phyloP scores from a whole-genome alignment of 495 filamentous ascomycete species.

The Daldinia bambusicola region DNA sequence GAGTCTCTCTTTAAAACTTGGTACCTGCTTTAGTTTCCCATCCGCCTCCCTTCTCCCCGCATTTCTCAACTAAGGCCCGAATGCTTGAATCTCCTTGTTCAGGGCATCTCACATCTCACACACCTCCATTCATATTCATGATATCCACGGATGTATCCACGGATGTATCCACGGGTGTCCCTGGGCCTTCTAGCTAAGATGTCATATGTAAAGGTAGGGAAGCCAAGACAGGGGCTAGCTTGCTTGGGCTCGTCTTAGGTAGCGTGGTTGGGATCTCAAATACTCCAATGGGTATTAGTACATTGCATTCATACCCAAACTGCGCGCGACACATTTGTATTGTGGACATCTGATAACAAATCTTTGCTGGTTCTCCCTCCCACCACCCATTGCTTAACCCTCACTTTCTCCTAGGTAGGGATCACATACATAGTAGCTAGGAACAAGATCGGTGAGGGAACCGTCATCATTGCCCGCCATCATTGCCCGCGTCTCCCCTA shows the following conservation, averaged over 20 bases:
- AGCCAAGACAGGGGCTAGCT: conserved; percentile 36
- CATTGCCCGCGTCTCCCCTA: background rate
- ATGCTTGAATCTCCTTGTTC: conserved; percentile 24
- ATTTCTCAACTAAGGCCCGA: conserved; percentile 22
- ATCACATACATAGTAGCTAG: conserved; percentile 20
- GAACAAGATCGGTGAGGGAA: conserved; percentile 37
- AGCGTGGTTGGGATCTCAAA: conserved; percentile 39
- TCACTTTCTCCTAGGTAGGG: conserved; percentile 30
- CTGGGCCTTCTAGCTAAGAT: conserved; percentile 1
- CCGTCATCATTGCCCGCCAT: conserved; percentile 21
- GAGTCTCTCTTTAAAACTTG: conserved; percentile 28
- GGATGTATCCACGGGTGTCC: conserved; percentile 25
- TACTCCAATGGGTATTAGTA: conserved; percentile 28
- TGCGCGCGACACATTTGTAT: conserved; percentile 25
- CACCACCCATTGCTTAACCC: conserved; percentile 12
- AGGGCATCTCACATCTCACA: conserved; percentile 26
- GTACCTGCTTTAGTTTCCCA: conserved; percentile 33
- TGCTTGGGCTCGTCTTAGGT: conserved; percentile 30
- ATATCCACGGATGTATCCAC: too few relatives aligned
- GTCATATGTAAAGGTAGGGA: conserved; percentile 26
- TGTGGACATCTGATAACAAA: conserved; percentile 25
- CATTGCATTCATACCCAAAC: conserved; percentile 17
- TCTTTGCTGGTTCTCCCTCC: conserved; percentile 13
- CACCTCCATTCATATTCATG: conserved; percentile 13
- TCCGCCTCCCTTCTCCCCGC: conserved; percentile 21